A percentile compares a stretch with the other conserved stretches of the same genome.
phyloP scores from a whole-genome alignment of 352 stramenopile species.

The Pythium scleroteichum region DNA sequence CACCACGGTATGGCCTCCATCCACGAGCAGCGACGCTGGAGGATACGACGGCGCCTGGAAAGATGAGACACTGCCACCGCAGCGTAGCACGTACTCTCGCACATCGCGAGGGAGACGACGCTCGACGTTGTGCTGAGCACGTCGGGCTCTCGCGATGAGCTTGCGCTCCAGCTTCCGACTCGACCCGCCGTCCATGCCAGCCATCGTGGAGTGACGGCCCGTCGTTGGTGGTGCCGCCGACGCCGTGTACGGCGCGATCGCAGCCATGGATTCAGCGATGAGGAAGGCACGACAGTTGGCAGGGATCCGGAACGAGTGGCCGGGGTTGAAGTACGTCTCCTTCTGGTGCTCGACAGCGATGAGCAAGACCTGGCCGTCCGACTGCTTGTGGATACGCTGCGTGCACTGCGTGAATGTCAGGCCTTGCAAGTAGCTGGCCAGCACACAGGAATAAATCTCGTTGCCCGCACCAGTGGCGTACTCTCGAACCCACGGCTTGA shows the following conservation, averaged over 20 bases:
- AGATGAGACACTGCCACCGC: constrained; percentile 30
- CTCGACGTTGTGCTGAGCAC: constrained; percentile 74
- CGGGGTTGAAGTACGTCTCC: constrained; percentile 76
- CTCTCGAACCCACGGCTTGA: constrained; percentile 66
- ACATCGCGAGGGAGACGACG: constrained; percentile 59
- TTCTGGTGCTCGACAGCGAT: constrained; percentile 73
- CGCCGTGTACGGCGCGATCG: constrained; percentile 37
- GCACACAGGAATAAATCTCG: constrained; percentile 77
- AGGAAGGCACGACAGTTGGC: constrained; percentile 65
- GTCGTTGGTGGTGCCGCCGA: not conserved
- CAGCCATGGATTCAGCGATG: constrained; percentile 70
- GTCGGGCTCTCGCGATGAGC: constrained; percentile 49
- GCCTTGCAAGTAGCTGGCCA: constrained; percentile 58
- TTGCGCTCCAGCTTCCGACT: constrained; percentile 30
- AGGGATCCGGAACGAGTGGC: constrained; percentile 53
- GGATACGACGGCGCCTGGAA: constrained; percentile 46
- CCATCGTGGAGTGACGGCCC: constrained; percentile 14
- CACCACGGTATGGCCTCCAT: constrained; percentile 76
- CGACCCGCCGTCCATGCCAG: not conserved
- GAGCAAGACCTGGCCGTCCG: constrained; percentile 68
- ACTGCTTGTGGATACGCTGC: constrained; percentile 68
- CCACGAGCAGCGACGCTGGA: constrained; percentile 38
- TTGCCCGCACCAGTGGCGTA: constrained; percentile 79
- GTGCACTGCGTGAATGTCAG: constrained; percentile 77
- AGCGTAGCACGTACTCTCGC: constrained; percentile 59